Evolutionary conservation across 2,329 filamentous ascomycete species (phyloP).

Genomic region (Alternaria alternata): DNA sequence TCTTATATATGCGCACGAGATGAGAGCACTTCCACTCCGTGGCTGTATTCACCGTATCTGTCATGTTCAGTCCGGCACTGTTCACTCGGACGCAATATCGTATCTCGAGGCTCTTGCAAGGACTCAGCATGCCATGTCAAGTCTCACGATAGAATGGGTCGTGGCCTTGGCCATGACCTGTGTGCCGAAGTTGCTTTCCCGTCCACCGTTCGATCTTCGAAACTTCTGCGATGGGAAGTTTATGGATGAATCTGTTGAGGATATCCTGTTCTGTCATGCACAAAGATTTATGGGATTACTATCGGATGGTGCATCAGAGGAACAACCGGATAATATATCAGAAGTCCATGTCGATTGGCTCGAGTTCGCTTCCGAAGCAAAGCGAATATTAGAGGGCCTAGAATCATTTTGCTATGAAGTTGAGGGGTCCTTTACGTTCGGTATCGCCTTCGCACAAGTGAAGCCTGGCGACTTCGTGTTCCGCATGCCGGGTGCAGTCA

Average conservation of each 20-base stretch:
- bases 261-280: too few species aligned
- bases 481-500: accelerated
- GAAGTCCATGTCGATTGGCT: not conserved
- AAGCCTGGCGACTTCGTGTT: not conserved
- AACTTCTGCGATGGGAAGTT: too few species aligned
- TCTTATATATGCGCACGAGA: not conserved
- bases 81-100: not conserved
- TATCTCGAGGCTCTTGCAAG: not conserved
- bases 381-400: not conserved
- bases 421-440: not conserved
- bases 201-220: too few species aligned
- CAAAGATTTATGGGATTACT: not conserved
- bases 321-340: too few species aligned
- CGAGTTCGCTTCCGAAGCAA: not conserved
- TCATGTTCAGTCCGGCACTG: not conserved
- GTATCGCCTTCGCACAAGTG: not conserved
- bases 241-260: too few species aligned
- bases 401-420: not conserved
- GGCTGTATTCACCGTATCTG: not conserved
- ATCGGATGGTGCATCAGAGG: too few species aligned
- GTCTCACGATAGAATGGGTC: not conserved
- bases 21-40: not conserved
- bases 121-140: not conserved
- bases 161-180: not conserved
- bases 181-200: too few species aligned